Base-by-base conservation (phyloP, 768 basidiomycete species). In the Boletus sensibilis region DNA sequence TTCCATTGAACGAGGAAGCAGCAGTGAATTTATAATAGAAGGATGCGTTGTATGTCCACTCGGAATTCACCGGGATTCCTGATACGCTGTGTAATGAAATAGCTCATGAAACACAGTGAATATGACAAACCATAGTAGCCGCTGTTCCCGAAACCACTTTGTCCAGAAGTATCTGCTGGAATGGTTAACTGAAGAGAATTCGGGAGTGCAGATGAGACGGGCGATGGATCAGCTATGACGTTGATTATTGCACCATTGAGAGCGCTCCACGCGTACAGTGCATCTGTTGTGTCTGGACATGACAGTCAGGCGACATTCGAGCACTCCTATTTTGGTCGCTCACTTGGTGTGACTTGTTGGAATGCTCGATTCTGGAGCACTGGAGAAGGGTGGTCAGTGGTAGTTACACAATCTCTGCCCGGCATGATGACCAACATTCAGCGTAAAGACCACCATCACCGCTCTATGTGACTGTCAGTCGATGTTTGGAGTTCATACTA, bases 291-390 rank as follows among this genome's bases (percentile, higher is more conserved):
- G 50, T 76, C 82, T 82, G 20, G 2, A 37, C 13, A 31, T n/a
- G 13, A 25, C 20, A 18, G 33, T 52, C 29, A 40, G 20, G 23
- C 5, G 20, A 12, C 2, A 20, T 42, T 25, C 14, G 16, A 37
- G n/a, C 41, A 23, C 5, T 37, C 25, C 41, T 1, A 35, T 41
- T 23, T 23, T 2, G 7, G 3, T 25, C 5, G 45, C 71, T 40
- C 61, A 81, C 84, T 74, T 18, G 84, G 78, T 2, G 76, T 75
- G 23, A 85, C 83, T 55, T 82, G 76, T 56, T 88, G 86, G 65
- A 87, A 85, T 1, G 86, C 85, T 13, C 85, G 75, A 62, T 88
- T 88, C 67, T 83, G 85, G 1, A 87, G 73, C 16, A 86, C 83
- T 85, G 57, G 7, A 54, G 35, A 20, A 37, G n/a, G n/a, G 20